Evolutionary conservation across 441 rosid species (phyloP).

Genomic region (Breynia disticha): DNA sequence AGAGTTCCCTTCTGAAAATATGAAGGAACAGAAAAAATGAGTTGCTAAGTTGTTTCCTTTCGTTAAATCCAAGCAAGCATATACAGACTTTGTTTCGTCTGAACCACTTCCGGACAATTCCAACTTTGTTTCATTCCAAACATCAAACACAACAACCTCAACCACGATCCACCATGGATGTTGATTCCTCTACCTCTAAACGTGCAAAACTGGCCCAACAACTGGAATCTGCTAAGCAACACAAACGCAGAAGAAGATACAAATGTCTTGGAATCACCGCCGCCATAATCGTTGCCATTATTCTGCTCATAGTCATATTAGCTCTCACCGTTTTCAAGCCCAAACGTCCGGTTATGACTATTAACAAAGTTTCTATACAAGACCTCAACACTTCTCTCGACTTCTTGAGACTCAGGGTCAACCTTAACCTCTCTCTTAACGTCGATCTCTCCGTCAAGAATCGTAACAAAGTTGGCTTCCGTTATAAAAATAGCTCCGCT

Average conservation of each 20-base stretch:
- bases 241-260: slow-evolving; percentile 25
- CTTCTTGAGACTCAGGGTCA: slow-evolving; percentile 14
- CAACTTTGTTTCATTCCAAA: no score
- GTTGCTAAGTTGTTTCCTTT: no score
- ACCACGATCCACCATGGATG: background rate
- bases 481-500: slow-evolving; percentile 36
- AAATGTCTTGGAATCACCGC: slow-evolving; percentile 31
- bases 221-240: background rate
- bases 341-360: slow-evolving; percentile 35
- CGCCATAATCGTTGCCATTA: slow-evolving; percentile 19
- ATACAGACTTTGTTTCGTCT: no score
- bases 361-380: slow-evolving; percentile 32
- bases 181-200: background rate
- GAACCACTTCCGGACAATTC: no score
- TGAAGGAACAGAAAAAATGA: no score
- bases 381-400: slow-evolving; percentile 28
- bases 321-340: slow-evolving; percentile 72
- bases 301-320: slow-evolving; percentile 36
- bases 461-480: slow-evolving; percentile 64
- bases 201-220: background rate
- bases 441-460: slow-evolving; percentile 46
- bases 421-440: slow-evolving; percentile 45
- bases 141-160: no score
- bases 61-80: no score
- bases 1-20: no score